Base-by-base conservation (phyloP, 176 grass and related monocot genomes). In the Areca catechu region DNA sequence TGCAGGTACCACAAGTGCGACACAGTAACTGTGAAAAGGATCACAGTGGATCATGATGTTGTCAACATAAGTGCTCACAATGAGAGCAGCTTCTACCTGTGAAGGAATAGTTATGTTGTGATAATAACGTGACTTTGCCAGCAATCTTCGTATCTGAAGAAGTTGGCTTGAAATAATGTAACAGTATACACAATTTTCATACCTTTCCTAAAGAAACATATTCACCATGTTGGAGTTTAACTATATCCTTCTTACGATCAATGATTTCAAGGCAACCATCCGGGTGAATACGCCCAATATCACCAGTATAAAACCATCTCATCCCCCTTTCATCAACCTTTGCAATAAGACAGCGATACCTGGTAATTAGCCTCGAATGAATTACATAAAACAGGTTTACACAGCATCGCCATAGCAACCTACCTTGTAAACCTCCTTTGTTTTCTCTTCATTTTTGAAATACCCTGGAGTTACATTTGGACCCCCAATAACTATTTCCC, bases 181-280 rank as follows among this genome's bases (percentile, higher is more conserved):
- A 43, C 34, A 43, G 34, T 43, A 14, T 43, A 43, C 1, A 43
- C 9, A 43, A 14, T 43, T 12, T 43, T 14, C 9, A 43, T 43
- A 92, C 93, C 88, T 92, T 98, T 80, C 84, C 87, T 47, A 98
- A 67, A 49, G 93, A 98, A 54, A 98, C 78, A 63, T 98, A 98
- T 98, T 98, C 88, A 76, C 88, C 93, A 48, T 98, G 93, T 52
- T 89, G 84, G 66, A 98, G 93, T 63, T 98, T 98, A 20, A 98
- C 93, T 60, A 92, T 98, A 48, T 92, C 93, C 70, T 98, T 98
- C 67, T 98, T 98, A 15, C 93, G 66, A 72, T 92, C 93, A 30
- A 92, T 89, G 20, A 98, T 92, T 80, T 98, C 88, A 59, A 98
- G 81, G 68, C 84, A 92, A 14, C 93, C 88, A 50, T 92, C 93